A percentile compares a stretch with the other conserved stretches of the same genome.
Conservation (phyloP, 2,329 filamentous ascomycete genomes). For the Hymenoscyphus albidus region DNA sequence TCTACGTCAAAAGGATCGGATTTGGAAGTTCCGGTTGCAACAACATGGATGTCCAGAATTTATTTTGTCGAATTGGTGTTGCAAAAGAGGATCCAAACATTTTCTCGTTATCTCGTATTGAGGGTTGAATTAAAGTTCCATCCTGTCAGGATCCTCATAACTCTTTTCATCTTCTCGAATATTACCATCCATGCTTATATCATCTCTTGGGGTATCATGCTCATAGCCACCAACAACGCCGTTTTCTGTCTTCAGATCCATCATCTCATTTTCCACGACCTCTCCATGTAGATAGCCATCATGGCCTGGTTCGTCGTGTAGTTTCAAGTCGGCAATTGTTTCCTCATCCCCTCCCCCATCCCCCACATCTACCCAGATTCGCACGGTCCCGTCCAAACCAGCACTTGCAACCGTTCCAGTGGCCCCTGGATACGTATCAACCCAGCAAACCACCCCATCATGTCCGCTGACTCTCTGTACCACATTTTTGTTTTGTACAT, state of each 20-base stretch:
- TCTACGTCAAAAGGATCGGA: not conserved
- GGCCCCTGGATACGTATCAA: constrained; percentile 55
- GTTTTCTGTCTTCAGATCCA: constrained; percentile 20
- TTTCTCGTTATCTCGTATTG: not conserved
- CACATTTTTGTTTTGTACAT: constrained; percentile 79
- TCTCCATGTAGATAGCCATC: constrained; percentile 10
- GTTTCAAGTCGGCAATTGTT: constrained; percentile 20
- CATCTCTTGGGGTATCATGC: constrained; percentile 28
- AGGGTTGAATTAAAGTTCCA: constrained; percentile 16
- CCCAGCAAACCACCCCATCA: constrained; percentile 61
- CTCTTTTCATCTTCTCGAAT: constrained; percentile 8
- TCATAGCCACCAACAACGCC: constrained; percentile 15
- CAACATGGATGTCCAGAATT: not conserved
- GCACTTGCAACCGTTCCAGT: constrained; percentile 54
- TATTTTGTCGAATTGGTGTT: not conserved
- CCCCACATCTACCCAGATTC: constrained; percentile 52
- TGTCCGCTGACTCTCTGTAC: constrained; percentile 62
- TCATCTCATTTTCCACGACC: constrained; percentile 10
- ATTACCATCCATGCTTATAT: constrained; percentile 17
- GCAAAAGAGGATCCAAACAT: not conserved
- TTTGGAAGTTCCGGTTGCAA: not conserved
- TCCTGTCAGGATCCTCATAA: constrained; percentile 16
- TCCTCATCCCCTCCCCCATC: constrained; percentile 28
- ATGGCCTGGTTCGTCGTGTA: constrained; percentile 9
- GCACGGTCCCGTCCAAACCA: constrained; percentile 58